These are phyloP conservation scores for Pyrenochaeta sp. DNA, from an alignment of 2,329 filamentous ascomycete species.

Conservation along the genomic window DNA sequence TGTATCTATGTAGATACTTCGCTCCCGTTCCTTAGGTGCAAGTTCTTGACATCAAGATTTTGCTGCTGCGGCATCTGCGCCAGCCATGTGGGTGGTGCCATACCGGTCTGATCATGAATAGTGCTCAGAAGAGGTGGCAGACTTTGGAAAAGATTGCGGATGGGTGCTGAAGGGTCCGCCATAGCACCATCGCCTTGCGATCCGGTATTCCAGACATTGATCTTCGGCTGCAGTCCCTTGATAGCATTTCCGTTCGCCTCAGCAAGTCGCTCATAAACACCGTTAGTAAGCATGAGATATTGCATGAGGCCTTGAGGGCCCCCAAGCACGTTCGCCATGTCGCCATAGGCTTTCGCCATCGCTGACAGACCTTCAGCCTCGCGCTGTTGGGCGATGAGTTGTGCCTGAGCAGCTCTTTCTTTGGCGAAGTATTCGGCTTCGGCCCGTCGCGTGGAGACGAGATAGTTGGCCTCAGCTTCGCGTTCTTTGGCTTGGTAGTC, in stretches of 20 bases:
- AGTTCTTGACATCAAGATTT: constrained; percentile 25
- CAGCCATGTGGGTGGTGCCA: constrained; percentile 78
- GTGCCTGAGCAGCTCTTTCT: constrained; percentile 67
- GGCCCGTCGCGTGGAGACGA: constrained; percentile 55
- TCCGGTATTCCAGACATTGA: constrained; percentile 88
- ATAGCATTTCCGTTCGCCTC: constrained; percentile 80
- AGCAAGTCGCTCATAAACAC: constrained; percentile 79
- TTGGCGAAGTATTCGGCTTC: constrained; percentile 52
- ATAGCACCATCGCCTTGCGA: constrained; percentile 52
- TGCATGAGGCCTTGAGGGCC: constrained; percentile 81
- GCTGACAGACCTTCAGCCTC: constrained; percentile 80
- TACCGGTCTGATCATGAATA: constrained; percentile 89
- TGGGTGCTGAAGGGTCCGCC: constrained; percentile 67
- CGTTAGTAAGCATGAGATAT: constrained; percentile 88
- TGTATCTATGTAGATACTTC: constrained; percentile 18
- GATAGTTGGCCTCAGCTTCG: constrained; percentile 59
- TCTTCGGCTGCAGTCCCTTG: constrained; percentile 83
- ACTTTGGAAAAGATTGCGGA: constrained; percentile 85
- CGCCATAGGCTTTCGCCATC: constrained; percentile 82
- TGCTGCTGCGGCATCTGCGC: constrained; percentile 59
- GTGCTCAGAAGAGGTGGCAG: constrained; percentile 83
- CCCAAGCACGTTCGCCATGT: constrained; percentile 76
- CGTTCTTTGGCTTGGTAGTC: constrained; percentile 51
- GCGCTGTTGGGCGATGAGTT: constrained; percentile 68
- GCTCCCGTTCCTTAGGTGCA: constrained; percentile 38